Conservation (phyloP, 78 protist genomes). For the Polysphondylium violaceum region DNA sequence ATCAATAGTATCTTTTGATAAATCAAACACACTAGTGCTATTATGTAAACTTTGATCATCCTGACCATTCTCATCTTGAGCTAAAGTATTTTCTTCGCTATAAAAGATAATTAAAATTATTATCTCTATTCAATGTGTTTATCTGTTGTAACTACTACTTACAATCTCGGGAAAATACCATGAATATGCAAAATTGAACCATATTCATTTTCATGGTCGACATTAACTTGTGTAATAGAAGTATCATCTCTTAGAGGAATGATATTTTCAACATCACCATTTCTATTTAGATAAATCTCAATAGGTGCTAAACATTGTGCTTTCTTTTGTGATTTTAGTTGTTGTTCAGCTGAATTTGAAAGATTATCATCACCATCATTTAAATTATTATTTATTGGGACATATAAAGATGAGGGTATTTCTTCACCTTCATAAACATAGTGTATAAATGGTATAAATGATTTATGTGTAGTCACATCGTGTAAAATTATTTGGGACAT, state of each 20-base stretch:
- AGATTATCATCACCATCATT: not conserved
- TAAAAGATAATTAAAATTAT: not conserved
- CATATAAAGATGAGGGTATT: conserved; percentile 17
- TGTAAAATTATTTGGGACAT: conserved; percentile 10
- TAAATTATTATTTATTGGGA: not conserved
- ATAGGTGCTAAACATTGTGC: conserved; percentile 12
- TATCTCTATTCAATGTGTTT: not conserved
- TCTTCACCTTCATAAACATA: conserved; percentile 33
- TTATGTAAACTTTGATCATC: not conserved
- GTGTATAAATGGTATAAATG: conserved; percentile 31
- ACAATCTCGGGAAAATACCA: conserved; percentile 29
- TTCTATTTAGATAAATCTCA: conserved; percentile 17
- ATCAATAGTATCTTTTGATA: conserved; percentile 14
- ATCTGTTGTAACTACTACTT: not conserved
- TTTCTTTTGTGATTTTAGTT: too few relatives aligned
- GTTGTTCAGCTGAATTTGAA: too few relatives aligned
- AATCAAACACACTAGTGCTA: conserved; percentile 3
- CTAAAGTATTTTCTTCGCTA: too few relatives aligned
- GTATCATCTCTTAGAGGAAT: conserved; percentile 6
- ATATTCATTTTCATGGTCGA: conserved; percentile 3
- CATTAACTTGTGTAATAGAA: not conserved
- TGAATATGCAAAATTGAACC: conserved; percentile 5
- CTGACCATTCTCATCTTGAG: not conserved
- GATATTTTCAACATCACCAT: conserved; percentile 32
- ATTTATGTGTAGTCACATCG: not conserved